A percentile compares a stretch with the other conserved stretches of the same genome.
These are phyloP conservation scores for Hyaloperonospora arabidopsidis DNA, from an alignment of 352 stramenopile species.

Conservation along the genomic window DNA sequence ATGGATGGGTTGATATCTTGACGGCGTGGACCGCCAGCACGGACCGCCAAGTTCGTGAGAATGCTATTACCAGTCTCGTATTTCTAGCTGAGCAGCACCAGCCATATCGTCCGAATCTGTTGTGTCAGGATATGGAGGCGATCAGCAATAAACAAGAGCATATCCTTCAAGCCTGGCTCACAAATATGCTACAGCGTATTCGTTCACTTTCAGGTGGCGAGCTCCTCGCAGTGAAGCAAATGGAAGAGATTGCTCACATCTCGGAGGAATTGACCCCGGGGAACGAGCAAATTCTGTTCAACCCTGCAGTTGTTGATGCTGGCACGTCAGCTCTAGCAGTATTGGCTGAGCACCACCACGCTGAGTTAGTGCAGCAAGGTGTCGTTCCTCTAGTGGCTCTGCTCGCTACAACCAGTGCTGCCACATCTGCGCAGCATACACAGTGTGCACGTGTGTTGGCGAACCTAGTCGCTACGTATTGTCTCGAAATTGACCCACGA, in stretches of 20 bases:
- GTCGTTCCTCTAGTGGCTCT: slow-evolving; percentile 56
- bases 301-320: slow-evolving; percentile 57
- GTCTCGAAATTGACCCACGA: slow-evolving; percentile 31
- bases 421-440: slow-evolving; percentile 26
- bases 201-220: slow-evolving; percentile 48
- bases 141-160: slow-evolving; percentile 40
- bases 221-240: slow-evolving; percentile 66
- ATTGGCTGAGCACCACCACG: slow-evolving; percentile 54
- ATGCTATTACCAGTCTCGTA: slow-evolving; percentile 62
- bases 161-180: slow-evolving; percentile 73
- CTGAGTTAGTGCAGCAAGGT: slow-evolving; percentile 56
- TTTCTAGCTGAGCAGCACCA: slow-evolving; percentile 44
- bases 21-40: slow-evolving; percentile 61
- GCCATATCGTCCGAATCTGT: background rate
- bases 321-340: slow-evolving; percentile 61
- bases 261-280: slow-evolving; percentile 70
- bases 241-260: slow-evolving; percentile 64
- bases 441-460: slow-evolving; percentile 72
- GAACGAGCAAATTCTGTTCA: slow-evolving; percentile 66
- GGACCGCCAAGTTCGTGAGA: slow-evolving; percentile 44
- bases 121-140: slow-evolving; percentile 8
- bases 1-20: slow-evolving; percentile 78
- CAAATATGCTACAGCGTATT: slow-evolving; percentile 67
- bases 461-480: slow-evolving; percentile 58
- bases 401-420: slow-evolving; percentile 30